Evolutionary conservation across 441 rosid species (phyloP), one percentile per base, ranked within the genome.

Genomic region (Raphanus hybrid): DNA sequence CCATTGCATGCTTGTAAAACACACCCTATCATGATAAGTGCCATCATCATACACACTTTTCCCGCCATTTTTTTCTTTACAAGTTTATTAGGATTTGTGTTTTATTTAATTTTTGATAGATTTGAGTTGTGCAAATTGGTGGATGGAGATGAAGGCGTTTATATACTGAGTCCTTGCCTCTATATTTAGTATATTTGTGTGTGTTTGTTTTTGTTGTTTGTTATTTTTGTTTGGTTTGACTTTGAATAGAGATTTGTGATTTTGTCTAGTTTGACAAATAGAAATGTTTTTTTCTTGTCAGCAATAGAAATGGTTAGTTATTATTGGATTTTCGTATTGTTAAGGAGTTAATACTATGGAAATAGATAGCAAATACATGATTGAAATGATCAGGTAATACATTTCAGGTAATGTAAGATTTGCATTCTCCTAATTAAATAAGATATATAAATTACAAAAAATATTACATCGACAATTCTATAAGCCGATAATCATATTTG

Each of bases 1-100:
- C 59, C 59, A 54, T 72, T 72, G 77, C 81, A 72, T 67, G 73
- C 73, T 45, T 77, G 67, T 59, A 77, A 43, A 45, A 41, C 41
- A 71, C 73, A 67, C 68, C 48, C 64, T 45, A 67, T 66, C 57
- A 73, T 52, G 6, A 78, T 41, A 73, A 78, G 39, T 12, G 69
- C 69, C 26, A 78, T 26, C 58, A 72, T 18, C 73, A 67, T 67
- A 39, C 37, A 35, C 41, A 54, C 11, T 37, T 62, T 78, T 62
- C 52, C 65, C 14, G 52, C 70, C 81, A 78, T 78, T 73, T 78
- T 20, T 68, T 1, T 65, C n/a, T 54, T 58, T 18, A 20, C 45
- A 45, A 20, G 18, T 59, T 35, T 35, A 54, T 54, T 54, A 15
- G 23, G 59, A 54, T 3, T 9, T 77, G 50, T 54, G 3, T 27